Conservation (phyloP, 257 asterid genomes). For the Fraxinus quadrangulata region DNA sequence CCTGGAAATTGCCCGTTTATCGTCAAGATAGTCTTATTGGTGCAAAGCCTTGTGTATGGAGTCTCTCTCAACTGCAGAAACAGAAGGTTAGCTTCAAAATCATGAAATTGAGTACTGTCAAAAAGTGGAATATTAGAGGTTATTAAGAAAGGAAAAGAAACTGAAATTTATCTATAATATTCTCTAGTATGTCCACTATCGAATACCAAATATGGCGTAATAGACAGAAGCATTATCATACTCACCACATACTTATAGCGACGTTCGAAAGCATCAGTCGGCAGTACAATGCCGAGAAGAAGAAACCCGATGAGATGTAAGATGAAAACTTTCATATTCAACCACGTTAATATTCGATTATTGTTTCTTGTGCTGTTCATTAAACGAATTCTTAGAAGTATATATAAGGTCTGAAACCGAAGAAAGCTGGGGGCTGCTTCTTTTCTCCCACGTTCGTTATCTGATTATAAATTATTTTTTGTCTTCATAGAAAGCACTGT, state of each 20-base stretch:
- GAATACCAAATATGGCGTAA: neutral
- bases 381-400: neutral
- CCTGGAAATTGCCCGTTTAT: conserved; percentile 51
- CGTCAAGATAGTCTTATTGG: conserved; percentile 40
- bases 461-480: neutral
- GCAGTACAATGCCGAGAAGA: conserved; percentile 22
- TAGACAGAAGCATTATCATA: neutral
- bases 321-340: conserved; percentile 15
- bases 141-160: neutral
- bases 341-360: conserved; percentile 16
- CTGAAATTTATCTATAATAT: neutral
- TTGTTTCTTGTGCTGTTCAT: neutral
- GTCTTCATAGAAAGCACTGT: too few relatives aligned
- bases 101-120: neutral
- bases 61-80: conserved; percentile 33
- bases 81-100: neutral
- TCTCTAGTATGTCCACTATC: too few relatives aligned
- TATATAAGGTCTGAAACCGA: neutral
- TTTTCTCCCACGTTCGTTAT: neutral
- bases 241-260: conserved; percentile 38
- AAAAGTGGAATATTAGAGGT: too few relatives aligned
- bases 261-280: conserved; percentile 29
- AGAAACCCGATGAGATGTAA: conserved; percentile 21
- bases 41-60: conserved; percentile 37
- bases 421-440: neutral